Conservation (phyloP, 108 stramenopile species). For the Skeletonema marinoi region DNA sequence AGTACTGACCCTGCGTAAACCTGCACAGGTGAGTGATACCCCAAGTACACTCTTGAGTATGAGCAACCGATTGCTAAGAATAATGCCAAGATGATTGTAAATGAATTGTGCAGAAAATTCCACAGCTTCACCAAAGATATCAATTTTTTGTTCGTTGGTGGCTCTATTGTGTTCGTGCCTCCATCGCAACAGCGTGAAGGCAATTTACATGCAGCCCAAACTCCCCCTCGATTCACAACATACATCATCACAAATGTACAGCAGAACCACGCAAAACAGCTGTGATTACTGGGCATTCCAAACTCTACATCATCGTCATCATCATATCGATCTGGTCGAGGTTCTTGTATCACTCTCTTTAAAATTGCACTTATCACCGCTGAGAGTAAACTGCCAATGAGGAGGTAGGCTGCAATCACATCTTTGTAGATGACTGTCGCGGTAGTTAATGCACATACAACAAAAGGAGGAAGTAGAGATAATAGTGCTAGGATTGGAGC, state of each 20-base stretch:
- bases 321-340: slow-evolving; percentile 26
- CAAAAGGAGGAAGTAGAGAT: slow-evolving; percentile 36
- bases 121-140: slow-evolving; percentile 1
- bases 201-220: background rate
- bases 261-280: slow-evolving; percentile 43
- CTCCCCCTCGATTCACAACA: slow-evolving; percentile 10
- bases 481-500: slow-evolving; percentile 24
- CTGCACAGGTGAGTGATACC: slow-evolving; percentile 43
- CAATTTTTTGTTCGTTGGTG: background rate
- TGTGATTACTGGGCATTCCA: slow-evolving; percentile 63
- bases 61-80: slow-evolving; percentile 34
- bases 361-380: slow-evolving; percentile 2
- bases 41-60: slow-evolving; percentile 45
- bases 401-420: slow-evolving; percentile 31
- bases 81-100: slow-evolving; percentile 3
- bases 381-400: slow-evolving; percentile 11
- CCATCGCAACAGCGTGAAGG: background rate
- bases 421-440: slow-evolving; percentile 29
- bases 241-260: slow-evolving; percentile 38
- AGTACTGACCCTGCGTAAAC: slow-evolving; percentile 40
- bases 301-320: slow-evolving; percentile 12
- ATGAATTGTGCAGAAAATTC: slow-evolving; percentile 14
- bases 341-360: slow-evolving; percentile 17
- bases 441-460: slow-evolving; percentile 17
- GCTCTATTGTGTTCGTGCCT: background rate